Conservation (phyloP, 371 early-diverging fungal species). For the Lichtheimia ornata region DNA sequence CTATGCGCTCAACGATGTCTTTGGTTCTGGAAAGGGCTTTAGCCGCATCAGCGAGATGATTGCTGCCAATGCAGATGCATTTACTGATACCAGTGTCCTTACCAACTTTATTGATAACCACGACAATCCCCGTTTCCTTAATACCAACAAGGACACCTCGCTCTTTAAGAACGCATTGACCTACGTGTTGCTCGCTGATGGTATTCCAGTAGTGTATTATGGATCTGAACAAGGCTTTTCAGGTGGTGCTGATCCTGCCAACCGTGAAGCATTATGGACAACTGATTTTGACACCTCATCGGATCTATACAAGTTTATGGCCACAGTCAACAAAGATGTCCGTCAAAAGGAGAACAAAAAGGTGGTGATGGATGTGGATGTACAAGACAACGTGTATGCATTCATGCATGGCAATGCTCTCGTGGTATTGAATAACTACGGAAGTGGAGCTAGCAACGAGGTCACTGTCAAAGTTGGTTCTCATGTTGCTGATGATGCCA, state of each 20-base stretch:
- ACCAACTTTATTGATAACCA: slow-evolving; percentile 51
- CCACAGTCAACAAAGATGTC: slow-evolving; percentile 13
- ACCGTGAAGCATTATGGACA: slow-evolving; percentile 42
- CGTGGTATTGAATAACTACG: slow-evolving; percentile 28
- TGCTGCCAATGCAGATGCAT: slow-evolving; percentile 10
- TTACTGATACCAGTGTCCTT: slow-evolving; percentile 24
- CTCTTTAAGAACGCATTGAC: slow-evolving; percentile 41
- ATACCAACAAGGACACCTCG: slow-evolving; percentile 22
- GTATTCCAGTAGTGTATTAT: slow-evolving; percentile 41
- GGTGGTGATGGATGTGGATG: slow-evolving; percentile 11
- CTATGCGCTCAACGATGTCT: slow-evolving; percentile 23
- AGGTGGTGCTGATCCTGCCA: slow-evolving; percentile 38
- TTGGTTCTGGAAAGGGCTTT: slow-evolving; percentile 22
- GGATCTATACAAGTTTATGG: slow-evolving; percentile 25
- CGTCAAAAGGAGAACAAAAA: slow-evolving; percentile 16
- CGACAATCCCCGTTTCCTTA: slow-evolving; percentile 38
- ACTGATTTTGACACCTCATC: slow-evolving; percentile 15
- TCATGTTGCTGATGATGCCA: slow-evolving; percentile 14
- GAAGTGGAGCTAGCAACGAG: slow-evolving; percentile 15
- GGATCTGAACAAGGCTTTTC: slow-evolving; percentile 44
- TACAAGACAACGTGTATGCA: slow-evolving; percentile 19
- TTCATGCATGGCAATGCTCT: slow-evolving; percentile 23
- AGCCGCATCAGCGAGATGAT: slow-evolving; percentile 18
- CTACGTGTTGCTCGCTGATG: slow-evolving; percentile 27
- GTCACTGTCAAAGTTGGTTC: slow-evolving; percentile 23